Evolutionary conservation across 345 rosid species (phyloP).

Genomic region (Conringia planisiliqua): DNA sequence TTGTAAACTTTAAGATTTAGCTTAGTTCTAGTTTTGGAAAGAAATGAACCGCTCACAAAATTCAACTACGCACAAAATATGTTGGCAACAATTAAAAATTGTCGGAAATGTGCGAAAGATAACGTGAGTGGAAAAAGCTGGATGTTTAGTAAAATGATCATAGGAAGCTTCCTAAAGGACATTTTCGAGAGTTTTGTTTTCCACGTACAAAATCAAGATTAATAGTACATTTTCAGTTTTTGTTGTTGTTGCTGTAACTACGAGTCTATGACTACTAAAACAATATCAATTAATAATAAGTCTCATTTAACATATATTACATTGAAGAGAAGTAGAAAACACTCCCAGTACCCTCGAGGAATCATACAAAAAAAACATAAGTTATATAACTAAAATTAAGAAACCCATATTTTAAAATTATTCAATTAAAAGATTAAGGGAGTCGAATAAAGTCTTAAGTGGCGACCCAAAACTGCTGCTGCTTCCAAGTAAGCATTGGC

Average conservation of each 20-base stretch:
- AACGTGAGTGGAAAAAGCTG: not conserved
- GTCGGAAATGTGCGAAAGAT: not conserved
- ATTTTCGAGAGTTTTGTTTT: not conserved
- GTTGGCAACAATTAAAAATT: not conserved
- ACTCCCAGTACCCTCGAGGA: not conserved
- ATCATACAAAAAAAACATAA: not conserved
- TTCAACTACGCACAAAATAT: not conserved
- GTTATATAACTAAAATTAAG: not conserved
- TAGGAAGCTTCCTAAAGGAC: conserved; percentile 19
- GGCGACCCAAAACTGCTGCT: conserved; percentile 55
- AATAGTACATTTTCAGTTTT: not conserved
- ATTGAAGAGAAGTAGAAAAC: not conserved
- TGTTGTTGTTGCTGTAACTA: not conserved
- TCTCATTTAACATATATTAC: conserved; percentile 16
- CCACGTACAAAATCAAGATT: not conserved
- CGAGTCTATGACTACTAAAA: not conserved
- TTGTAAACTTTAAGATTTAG: not conserved
- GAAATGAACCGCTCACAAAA: conserved; percentile 23
- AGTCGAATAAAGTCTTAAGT: conserved; percentile 25
- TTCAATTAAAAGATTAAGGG: not conserved
- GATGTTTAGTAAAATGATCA: not conserved
- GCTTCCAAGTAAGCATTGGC: conserved; percentile 50
- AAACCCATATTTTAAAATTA: not conserved
- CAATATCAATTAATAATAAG: not conserved
- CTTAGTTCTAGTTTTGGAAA: conserved; percentile 10